A percentile compares a stretch with the other conserved stretches of the same genome.
These are phyloP conservation scores for Cerrena zonata DNA, from an alignment of 1,284 basidiomycete species.

Conservation along the genomic window DNA sequence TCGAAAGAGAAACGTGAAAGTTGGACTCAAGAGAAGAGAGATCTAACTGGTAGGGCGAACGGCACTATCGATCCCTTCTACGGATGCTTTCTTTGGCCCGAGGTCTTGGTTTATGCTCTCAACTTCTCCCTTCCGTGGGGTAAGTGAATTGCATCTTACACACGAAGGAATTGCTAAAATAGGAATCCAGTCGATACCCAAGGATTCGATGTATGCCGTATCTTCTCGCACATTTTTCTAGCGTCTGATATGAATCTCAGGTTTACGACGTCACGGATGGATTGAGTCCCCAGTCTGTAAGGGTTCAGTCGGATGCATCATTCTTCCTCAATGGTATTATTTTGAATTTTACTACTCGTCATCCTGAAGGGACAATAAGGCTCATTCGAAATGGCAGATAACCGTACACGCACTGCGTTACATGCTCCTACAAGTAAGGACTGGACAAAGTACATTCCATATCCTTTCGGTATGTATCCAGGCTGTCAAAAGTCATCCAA, in stretches of 20 bases:
- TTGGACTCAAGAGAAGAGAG: conserved; percentile 12
- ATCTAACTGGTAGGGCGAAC: conserved; percentile 15
- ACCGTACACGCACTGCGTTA: conserved; percentile 40
- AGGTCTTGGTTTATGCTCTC: conserved; percentile 27
- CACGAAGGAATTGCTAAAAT: no score
- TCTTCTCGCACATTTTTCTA: no score
- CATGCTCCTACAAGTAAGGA: conserved; percentile 64
- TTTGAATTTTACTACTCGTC: no score
- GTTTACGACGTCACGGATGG: conserved; percentile 13
- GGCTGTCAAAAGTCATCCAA: no score
- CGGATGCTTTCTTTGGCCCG: conserved; percentile 23
- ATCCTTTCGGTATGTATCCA: conserved; percentile 39
- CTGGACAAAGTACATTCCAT: conserved; percentile 45
- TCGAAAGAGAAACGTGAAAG: conserved; percentile 6
- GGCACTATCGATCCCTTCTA: conserved; percentile 27
- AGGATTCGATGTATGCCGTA: no score
- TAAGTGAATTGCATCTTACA: conserved; percentile 3
- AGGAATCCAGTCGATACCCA: no score
- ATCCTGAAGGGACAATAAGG: no score
- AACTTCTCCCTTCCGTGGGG: conserved; percentile 28
- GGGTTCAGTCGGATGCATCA: conserved; percentile 9
- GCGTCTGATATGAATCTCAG: no score
- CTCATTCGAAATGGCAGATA: no score
- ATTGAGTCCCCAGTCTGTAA: conserved; percentile 7
- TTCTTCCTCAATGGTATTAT: conserved; percentile 13